Conservation (phyloP, 1,284 basidiomycete species). For the Apiotrichum veenhuisii region DNA sequence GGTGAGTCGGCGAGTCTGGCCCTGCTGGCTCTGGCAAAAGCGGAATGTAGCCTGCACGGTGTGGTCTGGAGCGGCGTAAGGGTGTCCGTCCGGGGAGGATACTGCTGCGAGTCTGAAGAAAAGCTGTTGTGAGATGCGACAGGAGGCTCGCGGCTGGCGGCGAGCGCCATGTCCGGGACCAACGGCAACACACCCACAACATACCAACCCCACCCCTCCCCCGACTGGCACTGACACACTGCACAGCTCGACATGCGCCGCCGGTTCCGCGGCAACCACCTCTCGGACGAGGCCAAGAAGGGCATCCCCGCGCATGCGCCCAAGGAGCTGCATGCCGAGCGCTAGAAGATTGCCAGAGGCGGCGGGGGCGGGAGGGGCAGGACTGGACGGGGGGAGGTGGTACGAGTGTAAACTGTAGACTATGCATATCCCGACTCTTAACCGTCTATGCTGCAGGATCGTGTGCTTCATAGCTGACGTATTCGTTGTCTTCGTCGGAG, state of each 20-base stretch:
- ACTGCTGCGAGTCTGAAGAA: no score
- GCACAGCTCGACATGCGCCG: constrained; percentile 48
- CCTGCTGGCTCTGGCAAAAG: no score
- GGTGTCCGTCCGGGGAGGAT: no score
- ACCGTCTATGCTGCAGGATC: not conserved
- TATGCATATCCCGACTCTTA: constrained; percentile 11
- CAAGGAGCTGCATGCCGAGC: not conserved
- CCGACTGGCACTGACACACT: constrained; percentile 4
- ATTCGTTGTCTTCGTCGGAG: not conserved
- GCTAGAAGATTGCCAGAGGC: not conserved
- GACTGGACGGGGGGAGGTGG: not conserved
- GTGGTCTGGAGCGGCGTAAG: no score
- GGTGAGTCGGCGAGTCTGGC: constrained; percentile 43
- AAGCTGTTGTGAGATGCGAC: no score
- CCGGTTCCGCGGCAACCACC: constrained; percentile 47
- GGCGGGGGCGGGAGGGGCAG: not conserved
- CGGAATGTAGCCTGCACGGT: no score
- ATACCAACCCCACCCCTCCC: no score
- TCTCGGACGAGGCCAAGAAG: constrained; percentile 25
- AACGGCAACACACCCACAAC: no score
- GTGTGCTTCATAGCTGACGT: not conserved
- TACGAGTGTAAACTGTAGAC: not conserved
- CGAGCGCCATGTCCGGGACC: no score
- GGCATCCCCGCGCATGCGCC: not conserved
- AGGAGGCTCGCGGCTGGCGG: no score